These are phyloP conservation scores for Camillea tinctor DNA, from an alignment of 2,329 filamentous ascomycete genomes.

Conservation along the genomic window DNA sequence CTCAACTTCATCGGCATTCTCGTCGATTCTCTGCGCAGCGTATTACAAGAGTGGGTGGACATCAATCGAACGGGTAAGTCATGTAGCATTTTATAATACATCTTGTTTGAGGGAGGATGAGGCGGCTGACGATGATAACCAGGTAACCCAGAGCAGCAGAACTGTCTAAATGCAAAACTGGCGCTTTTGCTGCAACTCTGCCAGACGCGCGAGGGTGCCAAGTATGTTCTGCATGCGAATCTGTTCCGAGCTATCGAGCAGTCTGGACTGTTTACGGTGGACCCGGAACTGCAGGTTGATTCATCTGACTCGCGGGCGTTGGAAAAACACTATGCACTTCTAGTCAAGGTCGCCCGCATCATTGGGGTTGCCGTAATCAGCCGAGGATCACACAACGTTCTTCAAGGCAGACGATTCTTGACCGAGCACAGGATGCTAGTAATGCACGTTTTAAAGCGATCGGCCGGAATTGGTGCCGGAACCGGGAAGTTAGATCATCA, in stretches of 20 bases:
- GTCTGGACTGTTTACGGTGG: conserved; percentile 82
- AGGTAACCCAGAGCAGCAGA: conserved; percentile 44
- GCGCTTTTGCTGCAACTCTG: conserved; percentile 80
- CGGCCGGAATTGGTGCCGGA: conserved; percentile 70
- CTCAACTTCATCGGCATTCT: conserved; percentile 91
- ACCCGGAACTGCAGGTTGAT: conserved; percentile 87
- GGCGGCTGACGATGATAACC: conserved; percentile 13
- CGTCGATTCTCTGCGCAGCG: conserved; percentile 78
- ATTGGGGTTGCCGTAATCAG: conserved; percentile 79
- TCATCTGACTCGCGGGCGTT: conserved; percentile 69
- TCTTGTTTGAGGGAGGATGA: not conserved
- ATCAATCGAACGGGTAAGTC: conserved; percentile 54
- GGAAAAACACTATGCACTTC: conserved; percentile 78
- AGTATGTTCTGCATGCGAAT: conserved; percentile 83
- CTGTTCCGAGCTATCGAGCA: conserved; percentile 78
- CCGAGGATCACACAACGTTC: conserved; percentile 77
- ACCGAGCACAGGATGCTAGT: conserved; percentile 80
- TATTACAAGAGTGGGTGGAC: conserved; percentile 70
- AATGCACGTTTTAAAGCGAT: conserved; percentile 85
- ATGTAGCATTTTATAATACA: conserved; percentile 13
- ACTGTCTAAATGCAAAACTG: conserved; percentile 68
- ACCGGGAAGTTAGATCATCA: conserved; percentile 34
- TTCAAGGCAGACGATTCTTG: conserved; percentile 77
- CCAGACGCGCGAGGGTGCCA: conserved; percentile 80
- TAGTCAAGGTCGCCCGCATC: conserved; percentile 77